Conservation (phyloP, 768 basidiomycete genomes). For the Hemileccinum rubropunctum region DNA sequence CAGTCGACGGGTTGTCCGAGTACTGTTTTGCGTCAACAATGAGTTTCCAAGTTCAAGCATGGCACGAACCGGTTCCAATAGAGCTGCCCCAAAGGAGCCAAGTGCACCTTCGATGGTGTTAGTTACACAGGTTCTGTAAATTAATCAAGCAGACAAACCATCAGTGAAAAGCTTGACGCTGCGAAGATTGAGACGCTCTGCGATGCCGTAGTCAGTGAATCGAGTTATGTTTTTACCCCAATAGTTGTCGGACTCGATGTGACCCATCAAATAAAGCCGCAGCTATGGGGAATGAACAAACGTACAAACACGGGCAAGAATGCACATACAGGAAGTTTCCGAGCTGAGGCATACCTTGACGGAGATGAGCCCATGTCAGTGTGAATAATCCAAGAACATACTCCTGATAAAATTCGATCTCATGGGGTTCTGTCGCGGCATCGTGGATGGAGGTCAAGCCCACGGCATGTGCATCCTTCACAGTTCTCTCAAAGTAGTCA, state of each 20-base stretch:
- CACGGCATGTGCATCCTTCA: constrained; percentile 65
- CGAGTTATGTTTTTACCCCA: constrained; percentile 65
- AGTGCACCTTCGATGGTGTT: constrained; percentile 60
- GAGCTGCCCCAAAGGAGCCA: constrained; percentile 89
- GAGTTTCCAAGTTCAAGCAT: neutral
- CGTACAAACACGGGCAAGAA: neutral
- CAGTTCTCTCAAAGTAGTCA: constrained; percentile 62
- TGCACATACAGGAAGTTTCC: constrained; percentile 61
- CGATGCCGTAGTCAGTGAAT: constrained; percentile 54
- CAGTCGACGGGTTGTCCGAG: constrained; percentile 68
- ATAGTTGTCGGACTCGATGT: constrained; percentile 50
- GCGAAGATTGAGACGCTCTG: constrained; percentile 53
- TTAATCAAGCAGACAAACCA: constrained; percentile 38
- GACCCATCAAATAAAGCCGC: constrained; percentile 62
- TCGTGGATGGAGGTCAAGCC: constrained; percentile 91
- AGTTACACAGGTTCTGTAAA: neutral
- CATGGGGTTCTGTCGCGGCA: constrained; percentile 50
- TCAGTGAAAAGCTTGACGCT: constrained; percentile 78
- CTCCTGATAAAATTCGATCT: constrained; percentile 66
- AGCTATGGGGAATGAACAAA: constrained; percentile 36
- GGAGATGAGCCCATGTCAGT: neutral
- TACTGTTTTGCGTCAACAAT: constrained; percentile 40
- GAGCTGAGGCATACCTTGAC: constrained; percentile 63
- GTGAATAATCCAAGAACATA: constrained; percentile 29
- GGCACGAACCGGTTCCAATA: constrained; percentile 56